A percentile compares a stretch with the other conserved stretches of the same genome.
Evolutionary conservation across 2,329 filamentous ascomycete species (phyloP).

Genomic region (Tolypocladium album): DNA sequence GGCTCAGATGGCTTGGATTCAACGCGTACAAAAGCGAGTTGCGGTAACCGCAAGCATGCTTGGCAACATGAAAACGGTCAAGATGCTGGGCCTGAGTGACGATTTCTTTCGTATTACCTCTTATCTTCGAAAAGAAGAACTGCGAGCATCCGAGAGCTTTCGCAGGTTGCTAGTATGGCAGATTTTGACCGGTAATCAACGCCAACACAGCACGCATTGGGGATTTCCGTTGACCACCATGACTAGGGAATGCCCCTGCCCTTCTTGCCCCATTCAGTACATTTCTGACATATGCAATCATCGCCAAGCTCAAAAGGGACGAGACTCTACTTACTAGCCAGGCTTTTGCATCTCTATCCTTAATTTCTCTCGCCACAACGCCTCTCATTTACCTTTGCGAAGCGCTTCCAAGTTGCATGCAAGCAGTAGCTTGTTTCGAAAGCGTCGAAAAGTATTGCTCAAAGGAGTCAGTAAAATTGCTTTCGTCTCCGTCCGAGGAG

Average conservation of each 20-base stretch:
- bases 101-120: background rate
- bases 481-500: background rate
- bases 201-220: background rate
- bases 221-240: background rate
- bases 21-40: slow-evolving; percentile 1
- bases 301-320: background rate
- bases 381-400: background rate
- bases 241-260: background rate
- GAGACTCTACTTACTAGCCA: background rate
- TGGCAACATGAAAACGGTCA: slow-evolving; percentile 1
- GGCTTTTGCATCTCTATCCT: background rate
- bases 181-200: background rate
- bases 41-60: background rate
- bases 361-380: background rate
- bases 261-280: background rate
- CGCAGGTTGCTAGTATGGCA: background rate
- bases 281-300: background rate
- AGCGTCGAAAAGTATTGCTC: background rate
- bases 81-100: slow-evolving; percentile 1
- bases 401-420: background rate
- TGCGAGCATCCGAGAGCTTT: background rate
- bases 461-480: background rate
- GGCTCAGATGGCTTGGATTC: background rate
- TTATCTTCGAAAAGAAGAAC: background rate
- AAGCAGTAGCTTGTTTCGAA: background rate